These are phyloP conservation scores for Apiospora sp. DNA, from an alignment of 2,329 filamentous ascomycete species.

Conservation along the genomic window DNA sequence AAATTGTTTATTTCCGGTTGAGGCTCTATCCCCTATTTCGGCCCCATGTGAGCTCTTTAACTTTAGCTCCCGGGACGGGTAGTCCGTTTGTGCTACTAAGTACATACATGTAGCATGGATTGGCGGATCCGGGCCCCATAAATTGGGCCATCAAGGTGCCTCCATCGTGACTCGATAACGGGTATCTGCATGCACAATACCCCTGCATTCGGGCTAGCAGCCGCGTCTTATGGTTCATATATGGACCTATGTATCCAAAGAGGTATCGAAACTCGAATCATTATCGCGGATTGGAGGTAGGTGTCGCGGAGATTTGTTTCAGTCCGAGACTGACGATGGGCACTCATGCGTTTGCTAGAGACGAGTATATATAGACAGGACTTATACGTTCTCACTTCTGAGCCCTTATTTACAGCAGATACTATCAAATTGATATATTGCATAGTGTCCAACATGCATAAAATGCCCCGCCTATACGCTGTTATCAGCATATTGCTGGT, in stretches of 20 bases:
- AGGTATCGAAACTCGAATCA: neutral
- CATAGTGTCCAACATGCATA: neutral
- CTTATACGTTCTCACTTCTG: too few relatives aligned
- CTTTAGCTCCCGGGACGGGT: neutral
- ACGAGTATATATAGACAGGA: neutral
- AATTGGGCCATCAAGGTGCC: neutral
- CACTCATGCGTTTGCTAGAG: neutral
- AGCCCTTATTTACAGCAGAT: rapidly evolving
- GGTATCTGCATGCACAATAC: neutral
- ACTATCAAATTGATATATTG: neutral
- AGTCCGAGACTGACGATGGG: neutral
- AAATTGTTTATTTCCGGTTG: neutral
- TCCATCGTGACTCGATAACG: neutral
- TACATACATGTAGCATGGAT: neutral
- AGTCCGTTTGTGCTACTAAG: neutral
- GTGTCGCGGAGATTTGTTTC: neutral
- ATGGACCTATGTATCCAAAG: neutral
- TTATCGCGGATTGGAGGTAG: neutral
- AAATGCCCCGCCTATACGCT: neutral
- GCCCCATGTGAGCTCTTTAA: neutral
- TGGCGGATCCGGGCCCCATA: neutral
- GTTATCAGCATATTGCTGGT: neutral
- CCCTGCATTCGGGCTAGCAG: neutral
- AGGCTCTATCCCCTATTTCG: neutral
- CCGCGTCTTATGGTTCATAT: neutral